Evolutionary conservation across 2,329 filamentous ascomycete genomes (phyloP).

Genomic region (Stachybotrys chlorohalonatus): DNA sequence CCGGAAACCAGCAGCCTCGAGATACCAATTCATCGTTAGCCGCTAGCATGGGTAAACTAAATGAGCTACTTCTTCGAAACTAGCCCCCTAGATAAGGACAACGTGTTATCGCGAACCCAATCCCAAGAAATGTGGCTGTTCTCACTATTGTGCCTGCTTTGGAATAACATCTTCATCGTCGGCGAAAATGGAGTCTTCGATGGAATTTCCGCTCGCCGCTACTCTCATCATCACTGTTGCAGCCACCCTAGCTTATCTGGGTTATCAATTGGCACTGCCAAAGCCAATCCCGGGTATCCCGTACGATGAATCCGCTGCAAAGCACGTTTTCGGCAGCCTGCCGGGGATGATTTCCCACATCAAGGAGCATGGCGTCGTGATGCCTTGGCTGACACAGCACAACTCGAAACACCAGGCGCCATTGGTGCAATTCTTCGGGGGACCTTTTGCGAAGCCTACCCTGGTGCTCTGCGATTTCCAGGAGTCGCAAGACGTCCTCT

Average conservation of each 20-base stretch:
- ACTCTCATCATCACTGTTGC: too few species aligned
- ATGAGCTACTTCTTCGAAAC: too few species aligned
- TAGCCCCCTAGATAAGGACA: too few species aligned
- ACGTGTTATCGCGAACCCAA: too few species aligned
- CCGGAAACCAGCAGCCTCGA: too few species aligned
- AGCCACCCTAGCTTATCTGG: not conserved
- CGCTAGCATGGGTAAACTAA: too few species aligned
- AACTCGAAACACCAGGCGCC: not conserved
- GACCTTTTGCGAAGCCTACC: not conserved
- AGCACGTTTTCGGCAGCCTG: not conserved
- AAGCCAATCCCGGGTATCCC: not conserved
- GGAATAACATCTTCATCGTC: too few species aligned
- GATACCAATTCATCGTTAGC: too few species aligned
- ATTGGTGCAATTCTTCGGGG: not conserved
- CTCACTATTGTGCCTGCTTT: too few species aligned
- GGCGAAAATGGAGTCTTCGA: too few species aligned
- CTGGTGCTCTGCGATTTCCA: not conserved
- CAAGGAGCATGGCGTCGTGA: not conserved
- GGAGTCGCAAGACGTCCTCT: not conserved
- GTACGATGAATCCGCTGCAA: not conserved
- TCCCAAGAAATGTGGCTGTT: too few species aligned
- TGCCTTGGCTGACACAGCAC: not conserved
- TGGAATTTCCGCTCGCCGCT: too few species aligned
- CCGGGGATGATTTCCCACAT: not conserved
- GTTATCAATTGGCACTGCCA: not conserved